phyloP scores from a whole-genome alignment of 164 flowering plant species.

The Paratinospora sagittata region DNA sequence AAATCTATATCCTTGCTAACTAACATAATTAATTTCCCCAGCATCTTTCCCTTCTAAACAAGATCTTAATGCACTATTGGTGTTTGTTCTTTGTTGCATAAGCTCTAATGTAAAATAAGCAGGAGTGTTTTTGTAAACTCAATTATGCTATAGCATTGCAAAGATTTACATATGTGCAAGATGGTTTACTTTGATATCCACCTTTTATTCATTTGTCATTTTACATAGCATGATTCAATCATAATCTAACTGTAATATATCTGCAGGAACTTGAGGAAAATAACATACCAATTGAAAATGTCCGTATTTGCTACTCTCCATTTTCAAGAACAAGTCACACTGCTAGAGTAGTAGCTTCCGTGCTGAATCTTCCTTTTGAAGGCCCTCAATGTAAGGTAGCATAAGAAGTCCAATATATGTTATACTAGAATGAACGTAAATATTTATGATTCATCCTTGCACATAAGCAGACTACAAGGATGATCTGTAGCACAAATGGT shows the following conservation, averaged over 20 bases:
- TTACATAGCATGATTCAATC: neutral
- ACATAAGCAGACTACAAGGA: too few relatives aligned
- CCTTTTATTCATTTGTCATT: neutral
- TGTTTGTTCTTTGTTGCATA: too few relatives aligned
- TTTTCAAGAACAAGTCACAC: slow-evolving; percentile 85
- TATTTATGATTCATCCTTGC: too few relatives aligned
- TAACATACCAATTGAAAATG: slow-evolving; percentile 48
- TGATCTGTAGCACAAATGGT: too few relatives aligned
- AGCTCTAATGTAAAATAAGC: too few relatives aligned
- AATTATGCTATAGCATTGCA: neutral
- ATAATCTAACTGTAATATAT: neutral
- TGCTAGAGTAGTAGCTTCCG: slow-evolving; percentile 70
- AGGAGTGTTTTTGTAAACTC: too few relatives aligned
- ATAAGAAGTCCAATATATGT: neutral
- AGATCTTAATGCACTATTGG: too few relatives aligned
- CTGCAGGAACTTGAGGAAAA: slow-evolving; percentile 64
- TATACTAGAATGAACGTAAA: too few relatives aligned
- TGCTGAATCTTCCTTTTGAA: slow-evolving; percentile 62
- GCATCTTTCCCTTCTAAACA: too few relatives aligned
- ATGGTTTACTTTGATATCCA: neutral
- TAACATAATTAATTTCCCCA: too few relatives aligned
- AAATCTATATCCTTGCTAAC: too few relatives aligned
- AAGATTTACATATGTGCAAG: neutral
- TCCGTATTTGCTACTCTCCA: slow-evolving; percentile 92
- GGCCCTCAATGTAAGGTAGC: slow-evolving; percentile 74